Percentiles rank a stretch among this genome's conserved stretches.
phyloP scores from a whole-genome alignment of 257 asterid species.

The Forsythia viridissima region DNA sequence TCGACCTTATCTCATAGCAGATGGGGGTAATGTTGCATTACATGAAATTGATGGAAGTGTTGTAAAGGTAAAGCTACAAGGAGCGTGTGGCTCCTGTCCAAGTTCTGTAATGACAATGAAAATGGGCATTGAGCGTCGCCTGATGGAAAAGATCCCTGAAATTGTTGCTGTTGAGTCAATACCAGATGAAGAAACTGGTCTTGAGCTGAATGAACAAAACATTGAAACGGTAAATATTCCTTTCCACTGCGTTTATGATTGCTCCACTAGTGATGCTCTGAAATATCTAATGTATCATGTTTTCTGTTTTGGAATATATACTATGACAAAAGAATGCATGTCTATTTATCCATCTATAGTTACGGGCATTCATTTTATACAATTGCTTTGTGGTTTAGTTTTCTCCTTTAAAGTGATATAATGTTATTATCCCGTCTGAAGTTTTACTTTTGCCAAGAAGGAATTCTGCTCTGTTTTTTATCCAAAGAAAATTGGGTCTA shows the following conservation, averaged over 20 bases:
- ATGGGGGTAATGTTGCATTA: constrained; percentile 96
- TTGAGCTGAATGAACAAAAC: constrained; percentile 87
- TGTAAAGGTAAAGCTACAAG: constrained; percentile 83
- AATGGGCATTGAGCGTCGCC: constrained; percentile 90
- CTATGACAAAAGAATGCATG: background rate
- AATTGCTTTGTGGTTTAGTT: background rate
- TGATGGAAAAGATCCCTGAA: constrained; percentile 93
- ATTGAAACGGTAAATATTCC: constrained; percentile 72
- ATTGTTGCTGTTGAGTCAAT: constrained; percentile 88
- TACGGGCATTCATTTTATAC: background rate
- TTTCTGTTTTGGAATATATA: no score
- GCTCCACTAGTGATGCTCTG: no score
- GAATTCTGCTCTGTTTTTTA: background rate
- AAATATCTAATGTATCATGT: no score
- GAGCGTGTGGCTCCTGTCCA: constrained; percentile 99
- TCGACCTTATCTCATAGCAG: constrained; percentile 90
- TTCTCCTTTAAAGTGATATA: constrained; percentile 14
- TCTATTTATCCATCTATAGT: background rate
- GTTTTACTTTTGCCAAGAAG: background rate
- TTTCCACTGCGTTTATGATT: background rate
- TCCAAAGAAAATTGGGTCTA: background rate
- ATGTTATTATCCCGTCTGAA: constrained; percentile 12
- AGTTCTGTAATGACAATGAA: constrained; percentile 86
- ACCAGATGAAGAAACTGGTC: constrained; percentile 97
- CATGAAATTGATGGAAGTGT: constrained; percentile 95